Evolutionary conservation across 805 yeast species (phyloP), one percentile per base, ranked within the genome.

Genomic region (Suhomyces vadensis): DNA sequence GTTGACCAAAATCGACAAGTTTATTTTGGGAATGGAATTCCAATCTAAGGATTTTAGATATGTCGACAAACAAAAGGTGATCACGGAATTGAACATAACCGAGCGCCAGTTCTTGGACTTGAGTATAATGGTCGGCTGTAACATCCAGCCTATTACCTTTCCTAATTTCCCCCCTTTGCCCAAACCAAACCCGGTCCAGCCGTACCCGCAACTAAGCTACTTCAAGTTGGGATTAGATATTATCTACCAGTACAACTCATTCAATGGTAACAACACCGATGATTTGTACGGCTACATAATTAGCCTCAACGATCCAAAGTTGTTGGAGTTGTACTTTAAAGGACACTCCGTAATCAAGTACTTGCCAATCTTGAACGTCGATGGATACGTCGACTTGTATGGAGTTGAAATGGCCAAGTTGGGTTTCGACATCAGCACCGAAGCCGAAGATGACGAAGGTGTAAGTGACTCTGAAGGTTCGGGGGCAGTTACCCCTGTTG

Each of bases 71-170:
- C 47, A 61, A 9, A 71, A 75, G 44, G 75, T 89, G 1, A 67
- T 89, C 39, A 61, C 71, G 29, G 92, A 85, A 42, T 71, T 90
- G 36, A 69, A 69, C 29, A 64, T 88, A 41, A 67, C 73, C n/a
- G 76, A 79, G 37, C 79, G 81, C 41, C 91, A 85, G 56, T 80
- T 92, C 44, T 67, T 79, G 43, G 97, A 92, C 53, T 76, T 87
- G 37, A 74, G 91, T 31, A 74, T 88, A 61, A 80, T 87, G 56
- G 83, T 84, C 14, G 97, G 97, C 3, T 85, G 88, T 59, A 81
- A 78, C 29, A 69, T 85, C 43, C 95, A 87, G 56, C 87, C 87
- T 11, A 63, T 62, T 24, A 77, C 85, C 1, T 75, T 90, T 53
- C 72, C 78, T 10, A 69, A 69, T 41, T 74, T 77, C 43, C 81